Evolutionary conservation across 1,139 yeast species (phyloP).

Genomic region (Pichia inconspicua): DNA sequence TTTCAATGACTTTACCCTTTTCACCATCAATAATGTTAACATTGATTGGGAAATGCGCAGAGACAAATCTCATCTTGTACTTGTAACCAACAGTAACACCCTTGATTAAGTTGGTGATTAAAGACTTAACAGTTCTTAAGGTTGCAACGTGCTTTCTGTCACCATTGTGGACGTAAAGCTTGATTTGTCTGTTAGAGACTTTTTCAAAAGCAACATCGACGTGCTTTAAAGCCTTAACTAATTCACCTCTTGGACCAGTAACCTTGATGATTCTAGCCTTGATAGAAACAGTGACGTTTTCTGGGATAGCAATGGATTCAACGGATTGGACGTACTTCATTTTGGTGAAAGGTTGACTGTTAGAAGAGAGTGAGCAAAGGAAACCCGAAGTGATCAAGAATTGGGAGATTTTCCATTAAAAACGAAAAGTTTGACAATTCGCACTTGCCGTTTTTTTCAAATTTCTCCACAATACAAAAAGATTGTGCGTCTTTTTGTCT

Average conservation of each 20-base stretch:
- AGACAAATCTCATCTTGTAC: slow-evolving; percentile 99
- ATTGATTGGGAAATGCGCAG: slow-evolving; percentile 99
- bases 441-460: background rate
- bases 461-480: no score
- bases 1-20: slow-evolving; percentile 79
- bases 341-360: slow-evolving; percentile 11
- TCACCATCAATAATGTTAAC: slow-evolving; percentile 69
- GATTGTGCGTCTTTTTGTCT: background rate
- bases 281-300: slow-evolving; percentile 85
- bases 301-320: slow-evolving; percentile 88
- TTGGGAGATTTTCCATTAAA: background rate
- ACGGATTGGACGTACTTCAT: slow-evolving; percentile 97
- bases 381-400: background rate
- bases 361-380: background rate
- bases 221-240: slow-evolving; percentile 88
- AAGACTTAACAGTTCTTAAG: slow-evolving; percentile 95
- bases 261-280: slow-evolving; percentile 88
- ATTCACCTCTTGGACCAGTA: slow-evolving; percentile 97
- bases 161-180: slow-evolving; percentile 94
- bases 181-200: slow-evolving; percentile 63
- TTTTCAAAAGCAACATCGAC: slow-evolving; percentile 88
- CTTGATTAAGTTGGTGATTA: slow-evolving; percentile 86
- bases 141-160: slow-evolving; percentile 99
- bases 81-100: slow-evolving; percentile 99
- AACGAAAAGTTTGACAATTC: background rate